Evolutionary conservation across 805 yeast species (phyloP).

Genomic region (Ogataea ganodermae): DNA sequence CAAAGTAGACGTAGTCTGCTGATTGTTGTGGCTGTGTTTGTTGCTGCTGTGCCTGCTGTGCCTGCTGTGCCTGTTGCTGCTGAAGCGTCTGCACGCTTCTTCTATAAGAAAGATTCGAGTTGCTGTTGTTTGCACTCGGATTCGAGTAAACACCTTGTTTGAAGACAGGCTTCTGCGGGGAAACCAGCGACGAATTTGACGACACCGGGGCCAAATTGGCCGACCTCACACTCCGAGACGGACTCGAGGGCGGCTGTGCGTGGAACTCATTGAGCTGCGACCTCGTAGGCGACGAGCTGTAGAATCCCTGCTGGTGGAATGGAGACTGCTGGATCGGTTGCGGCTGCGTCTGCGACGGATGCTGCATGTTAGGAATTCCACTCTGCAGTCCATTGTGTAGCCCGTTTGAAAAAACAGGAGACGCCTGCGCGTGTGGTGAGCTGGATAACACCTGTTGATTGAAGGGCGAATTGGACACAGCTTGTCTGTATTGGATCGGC

Average conservation of each 20-base stretch:
- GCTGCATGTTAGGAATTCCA: slow-evolving; percentile 29
- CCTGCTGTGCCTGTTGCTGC: slow-evolving; percentile 20
- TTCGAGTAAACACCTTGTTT: slow-evolving; percentile 25
- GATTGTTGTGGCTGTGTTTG: slow-evolving; percentile 10
- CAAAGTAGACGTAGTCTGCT: slow-evolving; percentile 65
- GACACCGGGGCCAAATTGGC: slow-evolving; percentile 33
- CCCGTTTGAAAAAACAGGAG: slow-evolving; percentile 20
- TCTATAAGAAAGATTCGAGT: slow-evolving; percentile 27
- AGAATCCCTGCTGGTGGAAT: slow-evolving; percentile 14
- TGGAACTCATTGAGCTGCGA: slow-evolving; percentile 22
- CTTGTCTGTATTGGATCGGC: slow-evolving; percentile 31
- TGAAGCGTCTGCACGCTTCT: slow-evolving; percentile 16
- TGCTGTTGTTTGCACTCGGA: slow-evolving; percentile 32
- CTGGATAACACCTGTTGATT: slow-evolving; percentile 8
- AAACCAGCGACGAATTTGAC: slow-evolving; percentile 31
- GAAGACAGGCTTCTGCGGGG: slow-evolving; percentile 27
- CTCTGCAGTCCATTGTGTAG: slow-evolving; percentile 22
- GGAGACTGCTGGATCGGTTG: slow-evolving; percentile 14
- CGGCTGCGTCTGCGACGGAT: slow-evolving; percentile 23
- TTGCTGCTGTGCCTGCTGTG: slow-evolving; percentile 15
- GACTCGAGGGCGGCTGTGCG: slow-evolving; percentile 38
- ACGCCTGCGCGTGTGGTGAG: slow-evolving; percentile 20
- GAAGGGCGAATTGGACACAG: slow-evolving; percentile 5
- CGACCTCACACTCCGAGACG: slow-evolving; percentile 36
- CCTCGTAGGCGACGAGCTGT: slow-evolving; percentile 32